phyloP scores from a whole-genome alignment of 768 basidiomycete genomes.

The Podaxis carcinomalis region DNA sequence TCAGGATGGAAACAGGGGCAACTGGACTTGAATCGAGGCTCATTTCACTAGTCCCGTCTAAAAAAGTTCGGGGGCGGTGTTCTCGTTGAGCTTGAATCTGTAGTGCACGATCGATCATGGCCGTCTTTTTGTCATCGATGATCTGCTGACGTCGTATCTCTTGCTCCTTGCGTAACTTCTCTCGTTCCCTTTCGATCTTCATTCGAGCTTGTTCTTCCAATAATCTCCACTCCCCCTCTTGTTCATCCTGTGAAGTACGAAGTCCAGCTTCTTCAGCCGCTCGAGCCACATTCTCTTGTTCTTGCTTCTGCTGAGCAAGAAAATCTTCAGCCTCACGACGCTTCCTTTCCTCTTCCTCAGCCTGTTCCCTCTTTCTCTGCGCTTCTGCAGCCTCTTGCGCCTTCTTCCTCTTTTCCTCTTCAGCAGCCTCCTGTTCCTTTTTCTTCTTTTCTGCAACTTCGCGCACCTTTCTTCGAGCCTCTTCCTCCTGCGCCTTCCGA shows the following conservation, averaged over 20 bases:
- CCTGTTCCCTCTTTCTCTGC: background rate
- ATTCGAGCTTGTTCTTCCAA: conserved; percentile 4
- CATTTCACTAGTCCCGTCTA: background rate
- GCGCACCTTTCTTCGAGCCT: background rate
- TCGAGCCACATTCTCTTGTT: background rate
- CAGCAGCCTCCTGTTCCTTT: background rate
- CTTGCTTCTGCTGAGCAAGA: background rate
- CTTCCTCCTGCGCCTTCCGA: background rate
- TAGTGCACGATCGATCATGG: conserved; percentile 1
- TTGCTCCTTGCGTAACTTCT: conserved; percentile 5
- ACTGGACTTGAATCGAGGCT: background rate
- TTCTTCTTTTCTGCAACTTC: background rate
- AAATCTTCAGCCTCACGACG: background rate
- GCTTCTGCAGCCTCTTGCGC: background rate
- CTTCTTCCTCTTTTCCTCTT: background rate
- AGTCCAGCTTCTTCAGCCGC: background rate
- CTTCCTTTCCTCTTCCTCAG: background rate
- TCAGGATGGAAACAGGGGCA: background rate
- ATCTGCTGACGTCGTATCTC: conserved; percentile 3
- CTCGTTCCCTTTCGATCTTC: background rate
- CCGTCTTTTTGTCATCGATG: background rate
- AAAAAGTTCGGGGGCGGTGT: background rate
- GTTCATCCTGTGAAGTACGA: background rate
- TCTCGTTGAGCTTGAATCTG: conserved; percentile 3
- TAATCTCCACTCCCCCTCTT: background rate